Evolutionary conservation across 2,329 filamentous ascomycete species (phyloP), one percentile per base, ranked within the genome.

Genomic region (Ophiostoma quercus): DNA sequence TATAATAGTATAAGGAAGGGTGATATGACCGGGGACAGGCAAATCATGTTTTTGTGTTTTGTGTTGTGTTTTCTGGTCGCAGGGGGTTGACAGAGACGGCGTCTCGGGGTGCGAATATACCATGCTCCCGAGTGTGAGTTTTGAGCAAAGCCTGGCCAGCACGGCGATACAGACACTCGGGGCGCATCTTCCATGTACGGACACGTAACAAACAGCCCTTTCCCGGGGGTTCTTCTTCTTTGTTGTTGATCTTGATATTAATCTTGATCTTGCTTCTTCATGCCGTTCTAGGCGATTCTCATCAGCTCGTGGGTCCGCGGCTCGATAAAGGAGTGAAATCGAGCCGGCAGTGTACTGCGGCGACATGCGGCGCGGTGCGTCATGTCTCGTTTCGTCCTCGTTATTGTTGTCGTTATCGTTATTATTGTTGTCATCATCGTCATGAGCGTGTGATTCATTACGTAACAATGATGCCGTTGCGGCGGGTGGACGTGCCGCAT

Each of bases 401-500:
- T 65, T 39, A 11, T 65, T 11, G 16, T 65, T 12, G 8, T 65
- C 2, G 32, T 39, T 5, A 37, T 32, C 8, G 32, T 29, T 8
- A 11, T n/a, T 32, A 65, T 37, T 34, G 62, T 16, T 67, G 19
- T 51, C 19, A 47, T 47, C 41, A 29, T 29, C 25, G 34, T 43
- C 41, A 43, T 43, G 41, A 43, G 41, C 34, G 25, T 29, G 25
- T 7, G 43, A n/a, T 6, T 34, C 54, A 66, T 47, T 76, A 80
- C 72, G 81, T 80, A 74, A 89, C 84, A 75, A 90, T 82, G 75
- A 89, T 85, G 77, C 87, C 88, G 78, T 90, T 82, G 79, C 88
- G 86, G 80, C 88, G 86, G 73, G 85, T 83, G 77, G 80, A 82
- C 79, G 82, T 81, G 75, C 80, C 78, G 74, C 83, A 79, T 11